Evolutionary conservation across 73 alveolate genomes (phyloP), one percentile per base, ranked within the genome.

Genomic region (Strombidium stylifer): DNA sequence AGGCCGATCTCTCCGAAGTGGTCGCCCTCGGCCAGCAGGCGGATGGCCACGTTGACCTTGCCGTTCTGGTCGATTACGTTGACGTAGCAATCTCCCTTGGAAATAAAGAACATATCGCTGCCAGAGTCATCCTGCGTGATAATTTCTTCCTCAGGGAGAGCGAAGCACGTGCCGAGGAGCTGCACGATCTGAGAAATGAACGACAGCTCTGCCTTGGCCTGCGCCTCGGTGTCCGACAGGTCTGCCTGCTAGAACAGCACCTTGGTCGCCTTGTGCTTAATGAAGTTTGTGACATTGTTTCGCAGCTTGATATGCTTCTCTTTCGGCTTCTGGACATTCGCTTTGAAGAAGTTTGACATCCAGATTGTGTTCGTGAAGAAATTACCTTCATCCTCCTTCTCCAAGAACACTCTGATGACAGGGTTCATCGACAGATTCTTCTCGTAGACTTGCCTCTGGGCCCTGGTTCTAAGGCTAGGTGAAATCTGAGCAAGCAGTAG

Each of bases 1-100:
- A 78, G 20, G 0, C 79, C 39, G 7, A 78, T 67, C 24, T 78
- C 89, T 4, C 89, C 89, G 30, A 78, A 78, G 35, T 45, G 44
- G 41, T 66, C 89, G 3, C 83, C 65, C 14, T 71, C 46, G 14
- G 34, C 36, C 2, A 78, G 49, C 3, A 27, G 54, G 16, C 27
- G 66, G 14, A 55, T 6, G 26, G 23, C 30, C 35, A 56, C 57
- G 0, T 27, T 18, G 0, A 40, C 37, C 37, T 31, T 66, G 23
- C 30, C 8, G 12, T n/a, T n/a, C n/a, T 42, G 41, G 31, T 76
- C 81, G 10, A 15, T 50, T 0, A 76, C 31, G 18, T 47, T 28
- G 1, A 76, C 82, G 10, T 24, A n/a, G 53, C 81, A 64, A 1
- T 67, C 82, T 1, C 88, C 88, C 32, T 70, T 76, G 23, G 82